Conservation (phyloP, 495 filamentous ascomycete species). For the Lineolata rhizophorae region DNA sequence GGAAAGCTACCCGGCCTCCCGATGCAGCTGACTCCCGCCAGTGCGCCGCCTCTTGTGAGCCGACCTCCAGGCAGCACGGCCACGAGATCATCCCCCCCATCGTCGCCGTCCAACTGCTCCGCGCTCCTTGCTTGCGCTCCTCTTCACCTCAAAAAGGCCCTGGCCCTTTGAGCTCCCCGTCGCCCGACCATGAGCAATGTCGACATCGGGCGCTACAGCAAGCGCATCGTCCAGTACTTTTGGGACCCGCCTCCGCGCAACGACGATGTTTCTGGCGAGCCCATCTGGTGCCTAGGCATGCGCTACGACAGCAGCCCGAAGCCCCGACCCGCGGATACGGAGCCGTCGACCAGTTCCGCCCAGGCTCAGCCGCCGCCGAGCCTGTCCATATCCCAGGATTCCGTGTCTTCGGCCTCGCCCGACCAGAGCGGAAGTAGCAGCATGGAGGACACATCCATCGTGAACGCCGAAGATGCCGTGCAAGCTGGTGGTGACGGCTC, state of each 20-base stretch:
- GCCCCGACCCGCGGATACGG: conserved; percentile 6
- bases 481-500: conserved; percentile 26
- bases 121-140: too few species aligned
- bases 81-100: too few species aligned
- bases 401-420: neutral
- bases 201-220: conserved; percentile 40
- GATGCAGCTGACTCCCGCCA: too few species aligned
- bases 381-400: neutral
- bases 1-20: too few species aligned
- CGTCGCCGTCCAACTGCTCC: too few species aligned
- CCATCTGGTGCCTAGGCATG: conserved; percentile 78
- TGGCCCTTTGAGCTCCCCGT: too few species aligned
- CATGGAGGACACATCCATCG: too few species aligned
- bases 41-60: too few species aligned
- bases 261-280: conserved; percentile 39
- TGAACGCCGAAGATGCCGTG: conserved; percentile 8
- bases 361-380: conserved; percentile 1
- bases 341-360: conserved; percentile 5
- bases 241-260: conserved; percentile 91
- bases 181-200: conserved; percentile 30
- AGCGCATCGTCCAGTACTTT: conserved; percentile 74
- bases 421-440: too few species aligned
- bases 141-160: too few species aligned
- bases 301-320: conserved; percentile 31
- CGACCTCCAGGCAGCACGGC: too few species aligned